These are phyloP conservation scores for Neobulgaria alba DNA, from an alignment of 2,329 filamentous ascomycete species.

Conservation along the genomic window DNA sequence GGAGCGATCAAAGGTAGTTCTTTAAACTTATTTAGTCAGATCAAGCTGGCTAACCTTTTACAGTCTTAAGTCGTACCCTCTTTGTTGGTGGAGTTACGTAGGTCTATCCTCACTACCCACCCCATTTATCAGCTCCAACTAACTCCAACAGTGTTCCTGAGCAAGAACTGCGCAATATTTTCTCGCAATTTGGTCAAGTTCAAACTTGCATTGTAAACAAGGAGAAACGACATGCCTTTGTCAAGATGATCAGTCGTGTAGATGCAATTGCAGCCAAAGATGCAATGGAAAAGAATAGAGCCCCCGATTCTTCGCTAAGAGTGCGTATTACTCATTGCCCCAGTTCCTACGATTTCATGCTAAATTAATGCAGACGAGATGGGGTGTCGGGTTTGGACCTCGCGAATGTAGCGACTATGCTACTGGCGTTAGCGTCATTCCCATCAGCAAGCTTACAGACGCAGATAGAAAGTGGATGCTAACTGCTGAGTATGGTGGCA, in stretches of 20 bases:
- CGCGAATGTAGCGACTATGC: conserved; percentile 95
- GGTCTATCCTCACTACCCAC: conserved; percentile 32
- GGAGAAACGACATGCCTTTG: conserved; percentile 96
- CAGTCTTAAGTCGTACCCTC: conserved; percentile 83
- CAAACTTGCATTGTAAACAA: conserved; percentile 98
- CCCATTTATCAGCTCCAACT: conserved; percentile 19
- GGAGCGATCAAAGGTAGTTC: conserved; percentile 66
- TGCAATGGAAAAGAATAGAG: conserved; percentile 74
- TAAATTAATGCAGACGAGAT: conserved; percentile 61
- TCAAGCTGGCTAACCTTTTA: conserved; percentile 16
- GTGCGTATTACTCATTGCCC: conserved; percentile 16
- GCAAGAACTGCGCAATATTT: conserved; percentile 70
- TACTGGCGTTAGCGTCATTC: conserved; percentile 86
- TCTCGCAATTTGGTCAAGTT: conserved; percentile 73
- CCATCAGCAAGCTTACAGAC: conserved; percentile 85
- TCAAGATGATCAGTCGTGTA: conserved; percentile 90
- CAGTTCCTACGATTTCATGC: background rate
- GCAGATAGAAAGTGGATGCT: conserved; percentile 97
- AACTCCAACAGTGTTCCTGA: conserved; percentile 56
- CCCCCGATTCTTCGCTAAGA: conserved; percentile 47
- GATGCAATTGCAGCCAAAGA: conserved; percentile 79
- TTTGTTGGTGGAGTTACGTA: conserved; percentile 94
- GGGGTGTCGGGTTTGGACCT: conserved; percentile 95
- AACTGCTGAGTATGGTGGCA: conserved; percentile 87
- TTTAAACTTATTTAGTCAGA: background rate